Evolutionary conservation across 2,329 filamentous ascomycete species (phyloP).

Genomic region (Beauveria sp.): DNA sequence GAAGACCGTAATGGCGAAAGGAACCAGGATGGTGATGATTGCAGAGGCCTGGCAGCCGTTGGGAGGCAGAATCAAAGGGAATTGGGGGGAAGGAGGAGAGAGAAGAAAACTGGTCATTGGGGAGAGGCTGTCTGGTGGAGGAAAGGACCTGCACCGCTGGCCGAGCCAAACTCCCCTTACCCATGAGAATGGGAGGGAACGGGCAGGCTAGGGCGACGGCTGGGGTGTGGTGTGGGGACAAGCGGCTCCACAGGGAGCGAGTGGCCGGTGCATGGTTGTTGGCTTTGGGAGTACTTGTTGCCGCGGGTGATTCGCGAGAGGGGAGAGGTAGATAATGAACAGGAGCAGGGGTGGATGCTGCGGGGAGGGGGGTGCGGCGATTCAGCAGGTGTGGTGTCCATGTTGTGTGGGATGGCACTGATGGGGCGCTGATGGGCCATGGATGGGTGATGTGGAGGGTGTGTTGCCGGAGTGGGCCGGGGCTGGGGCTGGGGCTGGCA

Average conservation of each 20-base stretch:
- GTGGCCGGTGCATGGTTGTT: constrained; percentile 1
- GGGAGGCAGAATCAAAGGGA: constrained; percentile 16
- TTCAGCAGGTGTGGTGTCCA: not conserved
- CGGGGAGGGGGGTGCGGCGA: not conserved
- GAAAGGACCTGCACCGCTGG: constrained; percentile 30
- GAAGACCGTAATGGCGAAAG: not conserved
- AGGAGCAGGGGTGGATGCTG: not conserved
- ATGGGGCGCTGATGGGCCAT: constrained; percentile 6
- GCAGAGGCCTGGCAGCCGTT: constrained; percentile 10
- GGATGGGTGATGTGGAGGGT: constrained; percentile 7
- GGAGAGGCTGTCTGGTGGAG: constrained; percentile 32
- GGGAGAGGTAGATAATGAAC: not conserved
- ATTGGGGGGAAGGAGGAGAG: constrained; percentile 27
- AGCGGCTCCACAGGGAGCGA: constrained; percentile 4
- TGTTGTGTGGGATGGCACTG: constrained; percentile 6
- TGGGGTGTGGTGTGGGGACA: not conserved
- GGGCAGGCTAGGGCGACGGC: constrained; percentile 23
- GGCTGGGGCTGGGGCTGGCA: constrained; percentile 6
- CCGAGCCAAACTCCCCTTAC: constrained; percentile 34
- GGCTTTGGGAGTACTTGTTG: not conserved
- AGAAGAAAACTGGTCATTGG: constrained; percentile 29
- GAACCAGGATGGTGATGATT: not conserved
- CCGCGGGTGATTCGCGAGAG: not conserved
- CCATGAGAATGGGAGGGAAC: constrained; percentile 33
- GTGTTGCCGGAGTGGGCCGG: constrained; percentile 9